Evolutionary conservation across 176 grass and related monocot species (phyloP).

Genomic region (Rhynchospora breviuscula): DNA sequence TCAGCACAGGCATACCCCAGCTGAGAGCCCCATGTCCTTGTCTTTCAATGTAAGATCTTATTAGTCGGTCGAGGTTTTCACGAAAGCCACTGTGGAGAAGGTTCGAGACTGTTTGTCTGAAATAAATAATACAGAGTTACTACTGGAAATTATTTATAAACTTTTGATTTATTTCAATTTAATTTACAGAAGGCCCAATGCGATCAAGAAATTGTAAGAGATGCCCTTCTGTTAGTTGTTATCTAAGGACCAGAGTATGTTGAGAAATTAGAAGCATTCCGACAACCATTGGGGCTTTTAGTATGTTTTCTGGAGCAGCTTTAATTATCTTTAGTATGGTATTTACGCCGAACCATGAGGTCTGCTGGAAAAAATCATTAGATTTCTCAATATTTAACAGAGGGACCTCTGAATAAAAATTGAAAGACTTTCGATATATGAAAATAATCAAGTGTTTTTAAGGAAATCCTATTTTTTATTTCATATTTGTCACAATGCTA

Average conservation of each 20-base stretch:
- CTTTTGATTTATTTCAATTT: not conserved
- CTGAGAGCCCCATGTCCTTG: constrained; percentile 60
- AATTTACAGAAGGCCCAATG: not conserved
- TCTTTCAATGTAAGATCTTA: constrained; percentile 71
- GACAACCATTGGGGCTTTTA: not conserved
- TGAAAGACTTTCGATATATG: not conserved
- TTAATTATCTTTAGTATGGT: not conserved
- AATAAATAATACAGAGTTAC: constrained; percentile 18
- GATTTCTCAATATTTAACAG: constrained; percentile 7
- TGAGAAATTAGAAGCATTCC: not conserved
- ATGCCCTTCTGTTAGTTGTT: not conserved
- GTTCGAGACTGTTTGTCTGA: constrained; percentile 91
- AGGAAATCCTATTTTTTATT: not conserved
- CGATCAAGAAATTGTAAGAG: not conserved
- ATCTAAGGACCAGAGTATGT: not conserved
- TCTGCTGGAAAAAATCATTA: not conserved
- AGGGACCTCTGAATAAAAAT: not conserved
- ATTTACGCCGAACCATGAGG: not conserved
- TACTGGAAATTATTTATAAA: constrained; percentile 1
- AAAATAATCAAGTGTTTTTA: not conserved
- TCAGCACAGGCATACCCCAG: constrained; percentile 58
- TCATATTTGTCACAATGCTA: not conserved
- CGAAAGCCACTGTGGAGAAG: constrained; percentile 90
- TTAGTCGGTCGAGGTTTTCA: constrained; percentile 83
- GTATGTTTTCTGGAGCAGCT: not conserved